phyloP scores from a whole-genome alignment of 805 yeast genomes.

The Candida bentonensis region DNA sequence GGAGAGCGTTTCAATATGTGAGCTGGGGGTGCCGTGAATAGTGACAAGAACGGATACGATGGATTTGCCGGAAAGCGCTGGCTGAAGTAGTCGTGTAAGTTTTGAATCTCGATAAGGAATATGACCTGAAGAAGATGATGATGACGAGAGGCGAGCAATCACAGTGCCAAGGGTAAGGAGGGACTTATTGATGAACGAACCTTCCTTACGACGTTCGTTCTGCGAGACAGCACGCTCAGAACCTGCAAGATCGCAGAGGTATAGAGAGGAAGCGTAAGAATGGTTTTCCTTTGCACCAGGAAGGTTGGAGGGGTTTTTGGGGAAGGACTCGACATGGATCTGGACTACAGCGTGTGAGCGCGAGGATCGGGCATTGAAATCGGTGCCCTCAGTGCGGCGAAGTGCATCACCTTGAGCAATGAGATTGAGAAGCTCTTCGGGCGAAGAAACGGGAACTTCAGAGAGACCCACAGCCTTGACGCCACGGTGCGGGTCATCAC shows the following conservation, averaged over 20 bases:
- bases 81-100: conserved; percentile 78
- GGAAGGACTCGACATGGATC: conserved; percentile 33
- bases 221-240: conserved; percentile 76
- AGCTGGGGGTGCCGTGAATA: conserved; percentile 46
- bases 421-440: conserved; percentile 44
- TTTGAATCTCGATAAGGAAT: conserved; percentile 91
- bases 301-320: conserved; percentile 24
- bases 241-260: conserved; percentile 92
- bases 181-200: conserved; percentile 84
- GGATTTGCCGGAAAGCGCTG: conserved; percentile 79
- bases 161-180: conserved; percentile 82
- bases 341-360: conserved; percentile 86
- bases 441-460: conserved; percentile 41
- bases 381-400: conserved; percentile 78
- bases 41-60: conserved; percentile 81
- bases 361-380: conserved; percentile 74
- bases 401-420: conserved; percentile 58
- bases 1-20: conserved; percentile 65
- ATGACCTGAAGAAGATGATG: conserved; percentile 35
- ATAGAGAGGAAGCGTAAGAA: conserved; percentile 39
- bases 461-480: conserved; percentile 63
- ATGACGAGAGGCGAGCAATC: conserved; percentile 58
- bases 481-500: conserved; percentile 65
- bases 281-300: conserved; percentile 14
- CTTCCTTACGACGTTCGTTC: conserved; percentile 79